These are phyloP conservation scores for Leccinum truebloodii DNA, from an alignment of 768 basidiomycete genomes.

Conservation along the genomic window DNA sequence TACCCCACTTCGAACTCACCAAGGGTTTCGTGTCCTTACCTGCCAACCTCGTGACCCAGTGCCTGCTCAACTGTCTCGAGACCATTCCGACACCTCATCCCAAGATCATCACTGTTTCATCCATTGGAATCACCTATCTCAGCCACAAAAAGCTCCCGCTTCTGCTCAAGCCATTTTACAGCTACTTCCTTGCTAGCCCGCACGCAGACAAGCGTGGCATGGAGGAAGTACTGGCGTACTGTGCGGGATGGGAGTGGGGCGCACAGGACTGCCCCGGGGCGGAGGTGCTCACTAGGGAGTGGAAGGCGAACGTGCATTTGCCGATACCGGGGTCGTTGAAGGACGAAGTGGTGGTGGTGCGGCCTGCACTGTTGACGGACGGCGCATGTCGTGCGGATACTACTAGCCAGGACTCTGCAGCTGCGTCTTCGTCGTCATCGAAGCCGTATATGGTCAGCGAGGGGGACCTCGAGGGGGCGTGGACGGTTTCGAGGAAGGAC, in stretches of 20 bases:
- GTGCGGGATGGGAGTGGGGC: conserved; percentile 54
- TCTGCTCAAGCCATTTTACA: conserved; percentile 50
- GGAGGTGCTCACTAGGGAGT: conserved; percentile 46
- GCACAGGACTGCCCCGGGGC: conserved; percentile 41
- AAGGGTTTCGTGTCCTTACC: conserved; percentile 54
- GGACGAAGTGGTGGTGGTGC: conserved; percentile 42
- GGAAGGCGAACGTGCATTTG: conserved; percentile 39
- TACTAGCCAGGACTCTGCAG: neutral
- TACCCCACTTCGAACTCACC: conserved; percentile 43
- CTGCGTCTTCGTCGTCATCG: conserved; percentile 17
- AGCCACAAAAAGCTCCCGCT: conserved; percentile 50
- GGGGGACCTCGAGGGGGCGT: conserved; percentile 41
- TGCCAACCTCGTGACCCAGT: conserved; percentile 58
- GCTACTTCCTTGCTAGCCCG: conserved; percentile 42
- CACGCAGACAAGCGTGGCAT: conserved; percentile 63
- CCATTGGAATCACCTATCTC: conserved; percentile 48
- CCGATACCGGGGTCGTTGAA: conserved; percentile 46
- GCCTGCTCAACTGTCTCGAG: conserved; percentile 54
- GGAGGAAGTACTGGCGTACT: conserved; percentile 52
- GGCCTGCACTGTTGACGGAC: conserved; percentile 61
- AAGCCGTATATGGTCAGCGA: conserved; percentile 45
- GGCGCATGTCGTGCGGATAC: conserved; percentile 44
- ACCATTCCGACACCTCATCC: conserved; percentile 51
- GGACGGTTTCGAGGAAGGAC: conserved; percentile 61
- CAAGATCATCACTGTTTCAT: conserved; percentile 55